A percentile compares a stretch with the other conserved stretches of the same genome.
These are phyloP conservation scores for Bifiguratus adelaidae DNA, from an alignment of 192 early-diverging fungal species.

Conservation along the genomic window DNA sequence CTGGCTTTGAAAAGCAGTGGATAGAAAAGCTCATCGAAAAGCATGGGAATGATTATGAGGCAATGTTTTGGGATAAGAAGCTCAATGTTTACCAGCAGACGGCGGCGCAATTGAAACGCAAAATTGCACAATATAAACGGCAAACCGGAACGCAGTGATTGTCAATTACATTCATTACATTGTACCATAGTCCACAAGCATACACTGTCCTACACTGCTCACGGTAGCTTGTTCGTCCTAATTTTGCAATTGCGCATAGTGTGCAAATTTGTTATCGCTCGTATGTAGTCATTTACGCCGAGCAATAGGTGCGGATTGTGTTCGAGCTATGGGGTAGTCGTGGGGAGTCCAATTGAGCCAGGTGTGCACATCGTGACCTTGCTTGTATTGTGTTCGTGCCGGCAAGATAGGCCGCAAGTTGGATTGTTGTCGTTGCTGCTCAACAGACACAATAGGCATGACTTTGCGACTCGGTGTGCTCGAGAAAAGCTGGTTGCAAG, in stretches of 20 bases:
- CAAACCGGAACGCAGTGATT: background rate
- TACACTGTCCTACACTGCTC: too few species aligned
- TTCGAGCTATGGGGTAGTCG: background rate
- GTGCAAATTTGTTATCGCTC: too few species aligned
- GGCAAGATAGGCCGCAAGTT: too few species aligned
- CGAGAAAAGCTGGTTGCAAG: too few species aligned
- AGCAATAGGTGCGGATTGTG: too few species aligned
- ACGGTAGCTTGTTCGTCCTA: too few species aligned
- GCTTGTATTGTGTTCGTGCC: background rate
- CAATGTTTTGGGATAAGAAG: constrained; percentile 69
- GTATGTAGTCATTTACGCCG: too few species aligned
- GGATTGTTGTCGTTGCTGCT: too few species aligned
- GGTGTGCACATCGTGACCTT: background rate
- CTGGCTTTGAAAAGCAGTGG: constrained; percentile 42
- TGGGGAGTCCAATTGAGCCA: background rate
- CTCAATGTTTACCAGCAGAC: constrained; percentile 65
- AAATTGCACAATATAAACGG: constrained; percentile 23
- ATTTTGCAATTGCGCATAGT: too few species aligned
- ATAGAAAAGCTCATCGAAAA: constrained; percentile 49
- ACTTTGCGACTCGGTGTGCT: too few species aligned
- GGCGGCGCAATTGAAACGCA: constrained; percentile 48
- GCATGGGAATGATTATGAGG: constrained; percentile 62
- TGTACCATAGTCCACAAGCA: too few species aligned
- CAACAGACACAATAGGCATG: too few species aligned
- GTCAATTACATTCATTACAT: background rate